phyloP scores from a whole-genome alignment of 2,329 filamentous ascomycete genomes.

The Monilinia fructigena region DNA sequence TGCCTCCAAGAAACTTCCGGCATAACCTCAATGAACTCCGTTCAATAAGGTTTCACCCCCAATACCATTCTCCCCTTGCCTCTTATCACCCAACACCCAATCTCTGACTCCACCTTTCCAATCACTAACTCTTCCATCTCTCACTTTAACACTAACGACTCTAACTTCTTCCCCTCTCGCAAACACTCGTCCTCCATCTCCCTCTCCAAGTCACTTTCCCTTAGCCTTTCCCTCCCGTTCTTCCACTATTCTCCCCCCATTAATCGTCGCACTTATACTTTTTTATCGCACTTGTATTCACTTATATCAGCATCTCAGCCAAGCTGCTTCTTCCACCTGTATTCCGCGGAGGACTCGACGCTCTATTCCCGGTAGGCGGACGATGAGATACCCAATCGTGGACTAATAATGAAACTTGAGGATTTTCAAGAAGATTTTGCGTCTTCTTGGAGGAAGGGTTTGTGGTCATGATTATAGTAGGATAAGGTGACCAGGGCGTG shows the following conservation, averaged over 20 bases:
- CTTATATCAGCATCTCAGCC: constrained; percentile 78
- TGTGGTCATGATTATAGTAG: constrained; percentile 94
- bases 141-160: constrained; percentile 82
- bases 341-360: constrained; percentile 59
- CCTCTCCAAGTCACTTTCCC: too few species aligned
- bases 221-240: too few species aligned
- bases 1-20: neutral
- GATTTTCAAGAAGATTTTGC: constrained; percentile 78
- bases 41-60: constrained; percentile 32
- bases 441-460: constrained; percentile 77
- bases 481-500: constrained; percentile 64
- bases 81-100: constrained; percentile 48
- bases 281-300: constrained; percentile 87
- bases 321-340: constrained; percentile 67
- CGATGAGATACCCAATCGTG: constrained; percentile 98
- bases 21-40: constrained; percentile 27
- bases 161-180: constrained; percentile 79
- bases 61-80: constrained; percentile 20
- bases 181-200: constrained; percentile 61
- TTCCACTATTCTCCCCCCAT: constrained; percentile 74
- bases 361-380: constrained; percentile 69
- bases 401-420: constrained; percentile 87
- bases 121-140: constrained; percentile 83
- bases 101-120: constrained; percentile 94
- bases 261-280: constrained; percentile 92